Evolutionary conservation across 345 rosid species (phyloP).

Genomic region (Ceriops tagal): DNA sequence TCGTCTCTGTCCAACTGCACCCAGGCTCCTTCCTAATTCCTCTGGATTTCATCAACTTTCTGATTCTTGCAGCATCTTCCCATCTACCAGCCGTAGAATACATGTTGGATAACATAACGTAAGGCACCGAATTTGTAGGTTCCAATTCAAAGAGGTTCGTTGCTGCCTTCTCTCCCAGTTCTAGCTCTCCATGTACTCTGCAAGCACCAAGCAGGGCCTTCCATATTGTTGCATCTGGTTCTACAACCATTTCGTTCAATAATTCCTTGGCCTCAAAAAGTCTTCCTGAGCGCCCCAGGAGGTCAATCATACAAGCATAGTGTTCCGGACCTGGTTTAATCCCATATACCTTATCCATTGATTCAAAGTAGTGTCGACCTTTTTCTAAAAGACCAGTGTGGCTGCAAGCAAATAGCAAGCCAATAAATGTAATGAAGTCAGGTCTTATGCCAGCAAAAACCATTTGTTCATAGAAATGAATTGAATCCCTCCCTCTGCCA

Average conservation of each 20-base stretch:
- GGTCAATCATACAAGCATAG: slow-evolving; percentile 91
- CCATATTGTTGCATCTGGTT: slow-evolving; percentile 86
- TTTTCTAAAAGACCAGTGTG: slow-evolving; percentile 69
- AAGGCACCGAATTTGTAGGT: slow-evolving; percentile 68
- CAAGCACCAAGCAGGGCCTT: slow-evolving; percentile 74
- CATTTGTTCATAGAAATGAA: slow-evolving; percentile 58
- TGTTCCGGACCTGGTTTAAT: slow-evolving; percentile 80
- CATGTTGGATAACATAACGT: slow-evolving; percentile 67
- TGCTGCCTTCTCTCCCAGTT: slow-evolving; percentile 80
- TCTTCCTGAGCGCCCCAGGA: slow-evolving; percentile 76
- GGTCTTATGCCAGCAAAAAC: slow-evolving; percentile 56
- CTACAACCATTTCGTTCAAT: slow-evolving; percentile 57
- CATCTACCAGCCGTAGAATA: slow-evolving; percentile 63
- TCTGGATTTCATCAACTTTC: slow-evolving; percentile 67
- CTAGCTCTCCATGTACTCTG: slow-evolving; percentile 62
- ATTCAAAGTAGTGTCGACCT: slow-evolving; percentile 51
- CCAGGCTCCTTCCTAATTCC: slow-evolving; percentile 83
- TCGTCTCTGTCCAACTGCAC: slow-evolving; percentile 70
- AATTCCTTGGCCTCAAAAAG: slow-evolving; percentile 57
- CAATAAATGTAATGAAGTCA: slow-evolving; percentile 74
- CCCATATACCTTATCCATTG: slow-evolving; percentile 58
- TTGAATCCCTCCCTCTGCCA: slow-evolving; percentile 70
- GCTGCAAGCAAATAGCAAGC: slow-evolving; percentile 87
- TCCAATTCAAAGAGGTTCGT: slow-evolving; percentile 60
- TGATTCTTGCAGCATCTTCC: slow-evolving; percentile 68